These are phyloP conservation scores for Kodamaea anthophila DNA, from an alignment of 1,139 yeast species.

Conservation along the genomic window DNA sequence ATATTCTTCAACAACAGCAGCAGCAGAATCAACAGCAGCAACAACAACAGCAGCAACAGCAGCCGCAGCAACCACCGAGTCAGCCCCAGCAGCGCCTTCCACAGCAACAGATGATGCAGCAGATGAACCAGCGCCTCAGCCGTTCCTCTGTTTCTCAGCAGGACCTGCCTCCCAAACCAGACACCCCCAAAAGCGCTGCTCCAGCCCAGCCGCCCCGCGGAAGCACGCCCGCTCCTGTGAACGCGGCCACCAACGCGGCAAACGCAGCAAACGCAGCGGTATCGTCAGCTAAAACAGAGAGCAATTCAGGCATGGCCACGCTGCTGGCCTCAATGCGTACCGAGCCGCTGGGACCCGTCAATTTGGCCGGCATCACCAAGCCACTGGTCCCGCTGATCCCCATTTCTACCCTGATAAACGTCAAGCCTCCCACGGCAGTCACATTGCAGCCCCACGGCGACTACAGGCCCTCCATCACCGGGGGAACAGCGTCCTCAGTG, in stretches of 20 bases:
- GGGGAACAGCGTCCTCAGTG: constrained; percentile 71
- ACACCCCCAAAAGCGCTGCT: no score
- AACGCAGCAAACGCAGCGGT: constrained; percentile 39
- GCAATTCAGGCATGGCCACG: constrained; percentile 5
- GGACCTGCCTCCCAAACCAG: constrained; percentile 3
- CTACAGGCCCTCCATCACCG: constrained; percentile 75
- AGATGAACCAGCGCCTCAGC: no score
- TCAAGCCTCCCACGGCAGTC: constrained; percentile 59
- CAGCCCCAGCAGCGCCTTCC: constrained; percentile 6
- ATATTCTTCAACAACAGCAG: constrained; percentile 12
- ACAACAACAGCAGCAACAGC: constrained; percentile 9
- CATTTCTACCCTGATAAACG: constrained; percentile 61
- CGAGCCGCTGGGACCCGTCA: constrained; percentile 16
- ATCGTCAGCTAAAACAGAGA: constrained; percentile 10
- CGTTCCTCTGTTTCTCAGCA: no score
- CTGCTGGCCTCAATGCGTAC: constrained; percentile 9
- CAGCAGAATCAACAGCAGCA: constrained; percentile 7
- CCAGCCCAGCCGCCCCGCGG: constrained; percentile 2
- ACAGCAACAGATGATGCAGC: constrained; percentile 3
- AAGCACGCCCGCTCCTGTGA: constrained; percentile 4
- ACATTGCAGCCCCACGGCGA: constrained; percentile 44
- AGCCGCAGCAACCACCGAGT: no score
- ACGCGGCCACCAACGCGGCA: constrained; percentile 16
- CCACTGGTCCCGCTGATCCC: constrained; percentile 69
- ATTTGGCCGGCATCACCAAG: constrained; percentile 48